Evolutionary conservation across 495 filamentous ascomycete genomes (phyloP), one percentile per base, ranked within the genome.

Genomic region (Daldinia loculata): DNA sequence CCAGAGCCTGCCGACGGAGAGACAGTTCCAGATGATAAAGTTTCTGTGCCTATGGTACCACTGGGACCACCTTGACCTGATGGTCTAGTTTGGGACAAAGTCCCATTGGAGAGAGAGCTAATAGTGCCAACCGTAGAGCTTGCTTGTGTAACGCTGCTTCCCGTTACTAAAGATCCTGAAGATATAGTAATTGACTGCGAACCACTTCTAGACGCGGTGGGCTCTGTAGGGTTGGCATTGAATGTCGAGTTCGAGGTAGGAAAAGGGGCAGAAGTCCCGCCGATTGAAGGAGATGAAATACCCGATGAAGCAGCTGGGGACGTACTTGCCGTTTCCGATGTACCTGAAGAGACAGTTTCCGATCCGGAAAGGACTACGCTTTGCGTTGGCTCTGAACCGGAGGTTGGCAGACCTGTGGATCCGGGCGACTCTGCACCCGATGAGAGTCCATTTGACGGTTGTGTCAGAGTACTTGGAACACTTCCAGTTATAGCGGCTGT

Each of bases 401-500:
- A 41, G 6, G 5, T 14, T 34, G 32, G 27, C 2, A 55, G 27
- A 17, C 36, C 52, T 32, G 14, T 34, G 29, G 55, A 4, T 1
- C 58, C 29, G 0, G 62, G 24, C 22, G 34, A 38, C 11, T 15
- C 60, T 19, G 19, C 45, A 22, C 45, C 15, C 29, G 65, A 61
- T 11, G 57, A 36, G 27, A 45, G 24, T 48, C 57, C 27, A 11
- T 52, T 65, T 15, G 56, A 36, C 8, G 45, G 14, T 36, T 60
- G 39, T n/a, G 70, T 62, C 24, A 19, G 9, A 4, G 32, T 39
- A 8, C 19, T 60, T 12, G 58, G n/a, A 38, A 3, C 17, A 45
- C 61, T 66, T 50, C 14, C 70, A 2, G 70, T 73, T 41, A 66
- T 34, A 34, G 70, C 56, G 3, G 51, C 70, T 30, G 17, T 56